Evolutionary conservation across 257 asterid genomes (phyloP), one percentile per base, ranked within the genome.

Genomic region (Ballota nigra): DNA sequence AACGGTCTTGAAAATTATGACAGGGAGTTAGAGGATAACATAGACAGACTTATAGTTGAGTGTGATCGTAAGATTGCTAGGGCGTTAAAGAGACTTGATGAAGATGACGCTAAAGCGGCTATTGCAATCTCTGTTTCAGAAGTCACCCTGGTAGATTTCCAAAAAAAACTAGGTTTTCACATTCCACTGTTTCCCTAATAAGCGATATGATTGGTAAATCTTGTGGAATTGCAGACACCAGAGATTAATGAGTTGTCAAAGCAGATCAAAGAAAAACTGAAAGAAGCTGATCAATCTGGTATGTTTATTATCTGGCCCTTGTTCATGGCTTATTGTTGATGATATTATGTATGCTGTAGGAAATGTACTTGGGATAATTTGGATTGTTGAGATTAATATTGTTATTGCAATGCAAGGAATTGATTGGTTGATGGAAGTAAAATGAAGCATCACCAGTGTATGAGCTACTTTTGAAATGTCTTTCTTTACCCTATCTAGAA

Each of bases 81-180:
- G 82, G 97, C 99, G 69, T 81, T 94, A 70, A 91, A 82, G 81
- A 84, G 99, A 55, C 98, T 94, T 57, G 95, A 89, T 74, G 98
- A 94, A 36, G 99, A 94, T 73, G 99, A 94, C 79, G 99, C 99
- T 55, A 94, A 89, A 84, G 99, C 98, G 55, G 98, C 96, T 20
- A 85, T 92, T 66, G 98, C 96, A 11, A 94, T 94, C 66, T 94
- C 98, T 0, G 98, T 94, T 26, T 81, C 98, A 22, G 99, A 91
- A 82, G 98, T 92, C 51, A 89, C 99, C 24, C 89, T 74, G 91
- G 99, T 87, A 75, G 34, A 13, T 55, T 62, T 74, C 8, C 49
- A 24, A 24, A 22, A 12, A 53, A 22, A 11, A 53, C 67, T n/a
- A n/a, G 66, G 52, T 36, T 38, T 22, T 20, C 52, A 9, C 29